Percentiles rank a stretch among this genome's conserved stretches.
These are phyloP conservation scores for Malus hybrid DNA, from an alignment of 331 rosid genomes.

Conservation along the genomic window DNA sequence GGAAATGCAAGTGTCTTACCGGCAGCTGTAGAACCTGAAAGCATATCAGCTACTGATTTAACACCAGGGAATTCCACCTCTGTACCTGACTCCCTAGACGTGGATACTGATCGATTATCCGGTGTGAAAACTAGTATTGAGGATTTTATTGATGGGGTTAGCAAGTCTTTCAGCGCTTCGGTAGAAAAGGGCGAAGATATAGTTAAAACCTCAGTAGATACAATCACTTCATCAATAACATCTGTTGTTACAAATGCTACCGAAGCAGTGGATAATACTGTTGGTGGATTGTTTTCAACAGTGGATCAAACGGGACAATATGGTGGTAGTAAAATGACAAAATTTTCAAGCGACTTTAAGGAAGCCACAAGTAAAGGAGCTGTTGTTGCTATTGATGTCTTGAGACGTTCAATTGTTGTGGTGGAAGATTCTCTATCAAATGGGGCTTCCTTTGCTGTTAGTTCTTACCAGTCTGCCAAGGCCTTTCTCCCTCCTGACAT, in stretches of 20 bases:
- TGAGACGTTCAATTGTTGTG: conserved; percentile 48
- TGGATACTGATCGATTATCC: conserved; percentile 31
- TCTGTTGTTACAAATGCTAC: conserved; percentile 40
- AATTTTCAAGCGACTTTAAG: conserved; percentile 51
- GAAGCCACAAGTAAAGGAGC: conserved; percentile 51
- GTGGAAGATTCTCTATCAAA: conserved; percentile 60
- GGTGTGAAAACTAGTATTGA: conserved; percentile 40
- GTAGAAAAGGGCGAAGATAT: conserved; percentile 45
- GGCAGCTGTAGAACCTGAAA: conserved; percentile 30
- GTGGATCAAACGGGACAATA: conserved; percentile 58
- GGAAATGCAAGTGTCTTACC: conserved; percentile 28
- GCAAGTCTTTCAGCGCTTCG: conserved; percentile 43
- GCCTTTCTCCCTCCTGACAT: conserved; percentile 63
- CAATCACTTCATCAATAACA: conserved; percentile 39
- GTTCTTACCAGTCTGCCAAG: conserved; percentile 68
- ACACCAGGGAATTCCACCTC: conserved; percentile 25
- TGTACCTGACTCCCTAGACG: conserved; percentile 17
- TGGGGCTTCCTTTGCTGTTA: conserved; percentile 53
- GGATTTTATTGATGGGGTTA: conserved; percentile 38
- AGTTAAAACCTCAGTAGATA: conserved; percentile 46
- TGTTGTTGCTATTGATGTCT: conserved; percentile 44
- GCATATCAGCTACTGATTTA: conserved; percentile 26
- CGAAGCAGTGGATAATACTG: conserved; percentile 46
- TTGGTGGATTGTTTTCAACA: conserved; percentile 41
- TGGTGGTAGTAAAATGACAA: conserved; percentile 40